A percentile compares a stretch with the other conserved stretches of the same genome.
phyloP scores from a whole-genome alignment of 2,329 filamentous ascomycete genomes.

The Sclerotinia spermophila region DNA sequence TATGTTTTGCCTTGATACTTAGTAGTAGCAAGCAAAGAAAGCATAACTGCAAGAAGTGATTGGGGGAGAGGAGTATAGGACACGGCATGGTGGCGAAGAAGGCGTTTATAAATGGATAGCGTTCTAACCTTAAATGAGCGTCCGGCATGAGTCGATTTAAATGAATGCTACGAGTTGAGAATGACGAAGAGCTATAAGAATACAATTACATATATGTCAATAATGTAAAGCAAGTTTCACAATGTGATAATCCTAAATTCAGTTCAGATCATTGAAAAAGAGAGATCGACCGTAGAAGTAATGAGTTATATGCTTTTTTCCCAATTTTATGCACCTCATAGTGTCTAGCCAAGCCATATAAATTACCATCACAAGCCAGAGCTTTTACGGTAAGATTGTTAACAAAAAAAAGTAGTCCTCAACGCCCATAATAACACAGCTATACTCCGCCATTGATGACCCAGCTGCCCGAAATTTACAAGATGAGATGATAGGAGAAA shows the following conservation, averaged over 20 bases:
- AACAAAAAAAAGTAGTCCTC: constrained; percentile 22
- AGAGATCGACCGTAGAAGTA: not conserved
- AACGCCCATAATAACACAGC: constrained; percentile 26
- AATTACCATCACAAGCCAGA: constrained; percentile 7
- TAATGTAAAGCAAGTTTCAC: not conserved
- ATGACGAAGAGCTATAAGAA: not conserved
- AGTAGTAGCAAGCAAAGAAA: constrained; percentile 6
- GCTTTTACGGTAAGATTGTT: not conserved
- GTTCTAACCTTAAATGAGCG: constrained; percentile 8
- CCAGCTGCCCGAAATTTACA: constrained; percentile 28
- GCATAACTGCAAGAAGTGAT: constrained; percentile 11
- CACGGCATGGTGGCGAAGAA: constrained; percentile 1
- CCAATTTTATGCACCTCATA: constrained; percentile 17
- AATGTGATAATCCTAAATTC: not conserved
- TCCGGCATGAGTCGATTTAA: constrained; percentile 2
- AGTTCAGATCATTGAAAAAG: not conserved
- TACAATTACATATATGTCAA: constrained; percentile 4
- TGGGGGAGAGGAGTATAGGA: constrained; percentile 10
- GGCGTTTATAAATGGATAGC: constrained; percentile 15
- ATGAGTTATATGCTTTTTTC: constrained; percentile 15
- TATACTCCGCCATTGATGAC: constrained; percentile 17
- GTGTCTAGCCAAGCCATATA: constrained; percentile 12
- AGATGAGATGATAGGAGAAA: constrained; percentile 23
- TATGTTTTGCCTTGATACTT: not conserved
- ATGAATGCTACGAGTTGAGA: not conserved